Percentiles rank a stretch among this genome's conserved stretches.
Conservation (phyloP, 2,329 filamentous ascomycete species). For the Grosmannia clavigera region DNA sequence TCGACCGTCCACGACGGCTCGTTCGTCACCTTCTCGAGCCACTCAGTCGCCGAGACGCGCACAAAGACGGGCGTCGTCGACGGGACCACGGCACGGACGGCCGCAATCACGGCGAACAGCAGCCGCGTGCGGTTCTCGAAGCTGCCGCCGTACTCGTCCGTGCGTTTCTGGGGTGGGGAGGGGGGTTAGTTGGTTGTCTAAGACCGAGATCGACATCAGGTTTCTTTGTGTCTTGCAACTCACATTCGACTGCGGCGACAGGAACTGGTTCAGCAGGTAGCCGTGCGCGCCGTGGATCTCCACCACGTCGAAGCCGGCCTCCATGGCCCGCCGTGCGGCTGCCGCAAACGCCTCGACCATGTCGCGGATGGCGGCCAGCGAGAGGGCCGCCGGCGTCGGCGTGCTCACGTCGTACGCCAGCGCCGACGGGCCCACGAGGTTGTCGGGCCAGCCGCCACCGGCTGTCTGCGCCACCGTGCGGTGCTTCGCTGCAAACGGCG, state of each 20-base stretch:
- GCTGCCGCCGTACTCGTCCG: constrained; percentile 52
- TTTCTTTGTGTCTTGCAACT: constrained; percentile 7
- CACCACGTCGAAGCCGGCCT: constrained; percentile 63
- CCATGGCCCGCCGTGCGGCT: constrained; percentile 45
- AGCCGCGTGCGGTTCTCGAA: constrained; percentile 56
- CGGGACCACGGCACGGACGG: constrained; percentile 40
- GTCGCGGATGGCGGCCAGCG: constrained; percentile 51
- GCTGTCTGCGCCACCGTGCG: constrained; percentile 32
- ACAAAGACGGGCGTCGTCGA: constrained; percentile 42
- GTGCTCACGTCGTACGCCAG: constrained; percentile 49
- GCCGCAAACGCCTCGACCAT: constrained; percentile 51
- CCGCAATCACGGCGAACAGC: constrained; percentile 39
- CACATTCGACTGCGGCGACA: constrained; percentile 45
- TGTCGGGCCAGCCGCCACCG: constrained; percentile 43
- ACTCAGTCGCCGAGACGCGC: constrained; percentile 50
- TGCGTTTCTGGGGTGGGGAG: constrained; percentile 30
- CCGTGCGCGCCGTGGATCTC: constrained; percentile 56
- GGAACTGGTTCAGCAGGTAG: constrained; percentile 55
- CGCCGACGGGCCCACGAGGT: constrained; percentile 38
- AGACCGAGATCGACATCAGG: no score
- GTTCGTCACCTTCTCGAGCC: constrained; percentile 35
- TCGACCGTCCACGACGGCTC: constrained; percentile 54
- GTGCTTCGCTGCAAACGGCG: constrained; percentile 51
- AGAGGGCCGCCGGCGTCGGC: constrained; percentile 49
- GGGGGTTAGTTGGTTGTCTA: neutral